A percentile compares a stretch with the other conserved stretches of the same genome.
phyloP scores from a whole-genome alignment of 129 eudicot species.

The Erigeron canadensis region DNA sequence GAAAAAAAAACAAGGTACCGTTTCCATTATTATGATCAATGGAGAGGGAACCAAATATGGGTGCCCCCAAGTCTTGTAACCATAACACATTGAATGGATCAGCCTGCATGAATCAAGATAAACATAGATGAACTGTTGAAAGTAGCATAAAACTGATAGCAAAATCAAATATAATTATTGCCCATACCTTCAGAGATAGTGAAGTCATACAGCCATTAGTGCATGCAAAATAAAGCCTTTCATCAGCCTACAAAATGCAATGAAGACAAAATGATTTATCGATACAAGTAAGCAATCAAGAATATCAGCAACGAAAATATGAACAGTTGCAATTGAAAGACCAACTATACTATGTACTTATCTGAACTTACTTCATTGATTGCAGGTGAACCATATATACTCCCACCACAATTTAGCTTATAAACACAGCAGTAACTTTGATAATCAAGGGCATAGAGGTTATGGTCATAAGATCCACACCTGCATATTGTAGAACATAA shows the following conservation, averaged over 20 bases:
- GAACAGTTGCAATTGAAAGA: conserved; percentile 1
- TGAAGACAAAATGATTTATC: conserved; percentile 2
- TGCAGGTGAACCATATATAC: conserved; percentile 84
- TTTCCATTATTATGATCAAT: conserved; percentile 50
- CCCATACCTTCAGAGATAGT: conserved; percentile 47
- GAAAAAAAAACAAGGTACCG: conserved; percentile 31
- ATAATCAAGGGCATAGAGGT: conserved; percentile 81
- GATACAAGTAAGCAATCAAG: conserved; percentile 2
- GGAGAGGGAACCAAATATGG: conserved; percentile 83
- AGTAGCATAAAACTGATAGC: conserved; percentile 8
- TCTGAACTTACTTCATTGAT: conserved; percentile 57
- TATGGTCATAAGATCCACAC: conserved; percentile 95
- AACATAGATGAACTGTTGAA: conserved; percentile 13
- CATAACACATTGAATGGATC: conserved; percentile 53
- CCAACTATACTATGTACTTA: neutral
- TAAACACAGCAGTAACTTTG: conserved; percentile 50
- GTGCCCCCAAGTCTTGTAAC: conserved; percentile 81
- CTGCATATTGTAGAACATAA: conserved; percentile 29
- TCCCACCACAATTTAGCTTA: conserved; percentile 75
- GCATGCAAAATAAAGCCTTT: conserved; percentile 73
- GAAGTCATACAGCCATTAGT: conserved; percentile 81
- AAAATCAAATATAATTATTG: neutral
- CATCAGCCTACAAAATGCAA: conserved; percentile 43
- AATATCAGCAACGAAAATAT: neutral
- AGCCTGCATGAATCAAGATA: conserved; percentile 33